A percentile compares a stretch with the other conserved stretches of the same genome.
Conservation (phyloP, 345 rosid species). For the Euphorbia pulcherrima region DNA sequence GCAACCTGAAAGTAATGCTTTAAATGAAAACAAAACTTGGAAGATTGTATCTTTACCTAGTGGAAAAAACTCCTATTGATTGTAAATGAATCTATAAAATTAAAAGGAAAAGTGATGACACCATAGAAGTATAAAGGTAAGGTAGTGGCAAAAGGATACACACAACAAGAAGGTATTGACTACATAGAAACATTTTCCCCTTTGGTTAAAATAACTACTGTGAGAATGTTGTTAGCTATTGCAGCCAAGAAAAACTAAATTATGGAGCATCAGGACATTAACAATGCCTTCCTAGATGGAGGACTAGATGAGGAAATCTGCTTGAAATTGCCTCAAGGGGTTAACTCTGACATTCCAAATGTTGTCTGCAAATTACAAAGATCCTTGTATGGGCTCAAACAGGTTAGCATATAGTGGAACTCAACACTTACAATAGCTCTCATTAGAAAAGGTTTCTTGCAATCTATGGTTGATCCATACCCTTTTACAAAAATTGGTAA, state of each 20-base stretch:
- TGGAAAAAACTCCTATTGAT: too few species aligned
- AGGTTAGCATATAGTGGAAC: background rate
- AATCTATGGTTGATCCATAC: background rate
- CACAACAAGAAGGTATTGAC: too few species aligned
- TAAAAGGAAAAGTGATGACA: too few species aligned
- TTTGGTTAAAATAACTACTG: background rate
- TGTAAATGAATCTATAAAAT: too few species aligned
- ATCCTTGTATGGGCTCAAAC: background rate
- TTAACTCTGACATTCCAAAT: background rate
- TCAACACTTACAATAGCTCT: background rate
- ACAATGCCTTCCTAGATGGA: background rate
- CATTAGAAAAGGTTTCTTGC: background rate
- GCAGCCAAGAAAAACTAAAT: background rate
- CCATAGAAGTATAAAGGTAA: too few species aligned
- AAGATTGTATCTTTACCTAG: too few species aligned
- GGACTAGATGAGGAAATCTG: background rate
- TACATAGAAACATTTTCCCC: background rate
- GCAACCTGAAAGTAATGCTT: too few species aligned
- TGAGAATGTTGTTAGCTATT: background rate
- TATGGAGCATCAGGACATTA: background rate
- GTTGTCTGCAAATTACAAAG: background rate
- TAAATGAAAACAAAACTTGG: too few species aligned
- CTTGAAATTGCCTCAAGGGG: background rate
- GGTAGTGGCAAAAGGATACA: too few species aligned
- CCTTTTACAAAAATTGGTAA: background rate